phyloP scores from a whole-genome alignment of 176 grass and related monocot species.

The Oryza brachyantha region DNA sequence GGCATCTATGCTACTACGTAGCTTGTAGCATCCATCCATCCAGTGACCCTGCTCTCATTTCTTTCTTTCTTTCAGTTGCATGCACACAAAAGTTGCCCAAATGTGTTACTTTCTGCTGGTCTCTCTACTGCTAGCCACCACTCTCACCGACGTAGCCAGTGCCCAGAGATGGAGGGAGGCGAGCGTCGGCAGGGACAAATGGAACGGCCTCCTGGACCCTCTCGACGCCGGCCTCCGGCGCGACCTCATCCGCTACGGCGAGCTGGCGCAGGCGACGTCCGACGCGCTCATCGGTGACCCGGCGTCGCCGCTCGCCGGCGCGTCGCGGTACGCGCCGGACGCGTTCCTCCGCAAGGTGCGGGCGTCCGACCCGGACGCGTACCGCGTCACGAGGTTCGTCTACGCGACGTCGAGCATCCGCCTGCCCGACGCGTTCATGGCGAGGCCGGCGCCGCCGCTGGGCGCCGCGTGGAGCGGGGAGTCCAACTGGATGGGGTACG shows the following conservation, averaged over 20 bases:
- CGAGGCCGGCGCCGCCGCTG: slow-evolving; percentile 9
- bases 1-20: not conserved
- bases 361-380: slow-evolving; percentile 33
- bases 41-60: not conserved
- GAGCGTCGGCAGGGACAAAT: slow-evolving; percentile 47
- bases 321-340: slow-evolving; percentile 41
- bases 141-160: slow-evolving; percentile 13
- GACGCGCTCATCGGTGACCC: slow-evolving; percentile 65
- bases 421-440: slow-evolving; percentile 32
- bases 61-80: slow-evolving; percentile 16
- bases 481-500: slow-evolving; percentile 86
- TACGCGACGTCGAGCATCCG: slow-evolving; percentile 68
- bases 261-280: slow-evolving; percentile 60
- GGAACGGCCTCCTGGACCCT: slow-evolving; percentile 52
- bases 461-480: slow-evolving; percentile 43
- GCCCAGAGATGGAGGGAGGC: slow-evolving; percentile 54
- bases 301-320: slow-evolving; percentile 52
- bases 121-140: not conserved
- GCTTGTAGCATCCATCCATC: not conserved
- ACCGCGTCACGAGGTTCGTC: slow-evolving; percentile 58
- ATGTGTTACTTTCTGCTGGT: slow-evolving; percentile 32
- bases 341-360: slow-evolving; percentile 45
- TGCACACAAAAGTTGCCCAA: slow-evolving; percentile 12
- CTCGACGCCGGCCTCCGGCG: slow-evolving; percentile 60
- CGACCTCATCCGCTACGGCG: slow-evolving; percentile 60